Percentiles rank a stretch among this genome's conserved stretches.
Evolutionary conservation across 768 basidiomycete species (phyloP).

Genomic region (Pleurotus salmoneostramineus): DNA sequence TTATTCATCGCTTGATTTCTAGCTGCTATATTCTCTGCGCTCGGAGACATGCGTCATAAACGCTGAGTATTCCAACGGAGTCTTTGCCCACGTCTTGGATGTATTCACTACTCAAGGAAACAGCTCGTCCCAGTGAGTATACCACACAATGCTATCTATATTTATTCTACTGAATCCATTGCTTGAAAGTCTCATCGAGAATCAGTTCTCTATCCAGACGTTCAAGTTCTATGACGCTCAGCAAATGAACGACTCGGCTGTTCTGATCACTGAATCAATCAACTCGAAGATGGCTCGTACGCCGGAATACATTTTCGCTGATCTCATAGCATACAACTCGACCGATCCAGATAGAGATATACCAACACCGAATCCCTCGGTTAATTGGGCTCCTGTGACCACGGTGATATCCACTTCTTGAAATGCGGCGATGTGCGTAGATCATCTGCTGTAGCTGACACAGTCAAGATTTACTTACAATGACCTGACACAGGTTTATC

Average conservation of each 20-base stretch:
- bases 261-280: constrained; percentile 40
- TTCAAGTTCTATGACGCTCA: constrained; percentile 57
- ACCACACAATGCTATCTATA: background rate
- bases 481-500: constrained; percentile 53
- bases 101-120: constrained; percentile 71
- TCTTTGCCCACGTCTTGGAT: constrained; percentile 72
- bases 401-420: constrained; percentile 32
- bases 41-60: constrained; percentile 77
- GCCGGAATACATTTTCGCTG: constrained; percentile 68
- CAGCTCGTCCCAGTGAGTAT: constrained; percentile 39
- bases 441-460: constrained; percentile 3
- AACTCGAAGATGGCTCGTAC: constrained; percentile 34
- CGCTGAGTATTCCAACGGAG: constrained; percentile 55
- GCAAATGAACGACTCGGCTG: constrained; percentile 52
- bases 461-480: constrained; percentile 8
- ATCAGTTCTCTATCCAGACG: constrained; percentile 47
- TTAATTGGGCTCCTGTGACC: constrained; percentile 10
- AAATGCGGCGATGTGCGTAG: constrained; percentile 73
- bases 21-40: constrained; percentile 77
- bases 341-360: constrained; percentile 29
- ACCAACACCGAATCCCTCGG: constrained; percentile 17
- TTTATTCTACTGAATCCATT: background rate
- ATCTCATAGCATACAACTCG: constrained; percentile 61
- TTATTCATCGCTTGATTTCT: background rate
- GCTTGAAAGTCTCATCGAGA: constrained; percentile 36